phyloP scores from a whole-genome alignment of 2,329 filamentous ascomycete genomes.

The Trichophyton simii region DNA sequence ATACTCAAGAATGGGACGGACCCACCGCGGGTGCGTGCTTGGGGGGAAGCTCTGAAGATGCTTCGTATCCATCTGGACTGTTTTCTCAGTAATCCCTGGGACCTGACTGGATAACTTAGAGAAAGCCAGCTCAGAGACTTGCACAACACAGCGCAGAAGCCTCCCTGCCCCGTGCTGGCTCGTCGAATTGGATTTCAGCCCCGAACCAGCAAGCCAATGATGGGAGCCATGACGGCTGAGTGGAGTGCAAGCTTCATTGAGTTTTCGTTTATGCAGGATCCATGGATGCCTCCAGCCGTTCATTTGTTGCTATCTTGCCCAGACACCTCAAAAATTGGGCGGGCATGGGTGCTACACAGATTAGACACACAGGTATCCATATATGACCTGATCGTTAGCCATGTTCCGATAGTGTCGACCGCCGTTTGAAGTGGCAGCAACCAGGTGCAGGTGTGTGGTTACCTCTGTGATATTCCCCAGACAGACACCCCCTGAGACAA shows the following conservation, averaged over 20 bases:
- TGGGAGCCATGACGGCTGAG: not conserved
- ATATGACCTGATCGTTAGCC: not conserved
- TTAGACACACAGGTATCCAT: not conserved
- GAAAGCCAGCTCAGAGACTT: not conserved
- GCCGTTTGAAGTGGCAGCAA: too few species aligned
- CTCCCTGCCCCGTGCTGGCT: not conserved
- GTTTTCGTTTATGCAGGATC: conserved; percentile 1
- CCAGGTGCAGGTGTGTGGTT: too few species aligned
- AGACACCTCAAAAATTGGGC: not conserved
- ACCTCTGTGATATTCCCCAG: too few species aligned
- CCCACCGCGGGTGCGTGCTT: not conserved
- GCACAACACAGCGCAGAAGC: not conserved
- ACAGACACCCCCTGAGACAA: too few species aligned
- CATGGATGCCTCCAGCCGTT: not conserved
- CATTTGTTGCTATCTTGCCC: not conserved
- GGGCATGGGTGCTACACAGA: not conserved
- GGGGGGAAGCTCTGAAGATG: not conserved
- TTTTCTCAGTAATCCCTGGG: not conserved
- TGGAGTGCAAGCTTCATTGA: not conserved
- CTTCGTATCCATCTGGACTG: not conserved
- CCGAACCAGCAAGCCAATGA: not conserved
- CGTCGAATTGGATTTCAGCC: not conserved
- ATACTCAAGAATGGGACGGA: not conserved
- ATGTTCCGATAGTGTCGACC: not conserved
- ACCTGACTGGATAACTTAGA: not conserved